These are phyloP conservation scores for Annulohypoxylon nitens DNA, from an alignment of 495 filamentous ascomycete genomes.

Conservation along the genomic window DNA sequence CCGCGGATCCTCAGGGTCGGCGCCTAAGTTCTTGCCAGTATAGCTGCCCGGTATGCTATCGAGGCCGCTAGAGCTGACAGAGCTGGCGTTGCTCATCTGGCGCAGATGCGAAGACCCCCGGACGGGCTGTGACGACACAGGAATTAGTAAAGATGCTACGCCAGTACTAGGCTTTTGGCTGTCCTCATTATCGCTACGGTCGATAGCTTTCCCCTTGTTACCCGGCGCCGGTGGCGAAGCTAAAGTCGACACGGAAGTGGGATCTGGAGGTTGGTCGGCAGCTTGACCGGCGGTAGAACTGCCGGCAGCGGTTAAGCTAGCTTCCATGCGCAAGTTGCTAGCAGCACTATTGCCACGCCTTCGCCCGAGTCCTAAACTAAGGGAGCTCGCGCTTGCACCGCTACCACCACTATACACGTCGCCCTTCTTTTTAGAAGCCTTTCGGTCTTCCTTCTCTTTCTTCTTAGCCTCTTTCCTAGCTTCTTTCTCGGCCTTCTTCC, in stretches of 20 bases:
- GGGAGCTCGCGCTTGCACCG: constrained; percentile 65
- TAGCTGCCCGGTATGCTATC: constrained; percentile 73
- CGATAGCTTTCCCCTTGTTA: constrained; percentile 87
- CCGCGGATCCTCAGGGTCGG: constrained; percentile 62
- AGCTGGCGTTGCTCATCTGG: constrained; percentile 86
- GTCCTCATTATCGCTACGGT: constrained; percentile 61
- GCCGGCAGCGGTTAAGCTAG: constrained; percentile 52
- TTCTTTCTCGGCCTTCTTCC: constrained; percentile 84
- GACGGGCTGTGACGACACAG: constrained; percentile 56
- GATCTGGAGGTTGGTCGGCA: constrained; percentile 30
- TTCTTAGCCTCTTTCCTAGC: constrained; percentile 83
- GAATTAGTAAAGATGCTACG: constrained; percentile 53
- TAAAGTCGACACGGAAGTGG: constrained; percentile 26
- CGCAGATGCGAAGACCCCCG: constrained; percentile 76
- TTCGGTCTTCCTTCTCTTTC: constrained; percentile 84
- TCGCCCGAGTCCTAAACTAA: constrained; percentile 64
- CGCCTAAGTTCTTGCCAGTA: constrained; percentile 49
- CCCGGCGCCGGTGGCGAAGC: constrained; percentile 41
- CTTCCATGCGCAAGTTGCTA: constrained; percentile 63
- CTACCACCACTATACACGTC: constrained; percentile 63
- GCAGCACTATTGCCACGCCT: constrained; percentile 68
- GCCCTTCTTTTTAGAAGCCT: constrained; percentile 75
- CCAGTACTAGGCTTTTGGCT: constrained; percentile 34
- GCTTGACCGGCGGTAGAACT: constrained; percentile 22
- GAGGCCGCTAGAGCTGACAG: constrained; percentile 78